Evolutionary conservation across 139 green algal genomes (phyloP).

Genomic region (Tetraselmis striata): DNA sequence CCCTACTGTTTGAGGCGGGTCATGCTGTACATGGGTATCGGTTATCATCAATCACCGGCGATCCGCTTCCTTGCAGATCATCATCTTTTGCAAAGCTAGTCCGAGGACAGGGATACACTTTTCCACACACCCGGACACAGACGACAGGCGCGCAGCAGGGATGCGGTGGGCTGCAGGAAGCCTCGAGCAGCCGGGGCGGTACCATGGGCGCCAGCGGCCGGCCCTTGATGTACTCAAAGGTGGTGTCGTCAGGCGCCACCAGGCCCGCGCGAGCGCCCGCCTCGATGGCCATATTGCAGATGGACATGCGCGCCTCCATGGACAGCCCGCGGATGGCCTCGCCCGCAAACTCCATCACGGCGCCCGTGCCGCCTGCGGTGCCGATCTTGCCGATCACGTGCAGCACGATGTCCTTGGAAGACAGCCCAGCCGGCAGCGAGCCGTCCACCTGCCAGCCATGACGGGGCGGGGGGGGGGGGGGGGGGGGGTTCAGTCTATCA

Average conservation of each 20-base stretch:
- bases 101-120: too few relatives aligned
- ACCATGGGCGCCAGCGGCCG: constrained; percentile 16
- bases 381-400: constrained; percentile 96
- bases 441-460: not conserved
- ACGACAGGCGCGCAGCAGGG: too few relatives aligned
- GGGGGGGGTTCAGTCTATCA: too few relatives aligned
- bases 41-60: too few relatives aligned
- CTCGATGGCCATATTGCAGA: constrained; percentile 97
- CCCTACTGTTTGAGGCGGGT: too few relatives aligned
- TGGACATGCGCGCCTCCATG: constrained; percentile 97
- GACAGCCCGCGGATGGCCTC: constrained; percentile 75
- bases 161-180: too few relatives aligned
- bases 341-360: constrained; percentile 79
- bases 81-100: too few relatives aligned
- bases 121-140: too few relatives aligned
- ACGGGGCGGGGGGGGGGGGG: not conserved
- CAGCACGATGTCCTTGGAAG: constrained; percentile 12
- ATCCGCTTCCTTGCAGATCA: too few relatives aligned
- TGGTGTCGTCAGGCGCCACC: constrained; percentile 81
- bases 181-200: too few relatives aligned
- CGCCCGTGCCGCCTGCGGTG: constrained; percentile 50
- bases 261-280: constrained; percentile 60
- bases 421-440: not conserved
- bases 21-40: too few relatives aligned
- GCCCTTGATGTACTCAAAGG: constrained; percentile 84